Evolutionary conservation across 1,139 yeast genomes (phyloP), one percentile per base, ranked within the genome.

Genomic region (Pichia sp.): DNA sequence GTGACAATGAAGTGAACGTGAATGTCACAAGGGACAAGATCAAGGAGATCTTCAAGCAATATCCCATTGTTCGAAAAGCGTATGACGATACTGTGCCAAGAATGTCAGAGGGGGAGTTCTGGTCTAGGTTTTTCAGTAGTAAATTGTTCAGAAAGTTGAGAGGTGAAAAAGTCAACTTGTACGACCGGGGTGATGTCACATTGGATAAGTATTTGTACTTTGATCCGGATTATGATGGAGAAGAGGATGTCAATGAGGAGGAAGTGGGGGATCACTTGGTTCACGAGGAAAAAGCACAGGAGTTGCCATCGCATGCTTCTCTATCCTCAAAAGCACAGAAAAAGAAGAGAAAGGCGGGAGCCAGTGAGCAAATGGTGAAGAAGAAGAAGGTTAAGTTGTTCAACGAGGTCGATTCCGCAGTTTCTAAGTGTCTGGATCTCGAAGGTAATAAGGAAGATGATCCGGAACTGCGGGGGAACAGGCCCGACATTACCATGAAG

Each of bases 41-140:
- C 64, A 85, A 83, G 58, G 96, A 89, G 61, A 91, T 95, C 30
- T 92, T 93, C 67, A 89, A 86, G 52, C 96, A 95, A 57, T 93
- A 93, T 66, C 99, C 99, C 0, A 81, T 92, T 41, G 95, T 93
- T n/a, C 82, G 88, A 57, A 84, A 81, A 60, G 98, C 98, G 0
- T 93, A 87, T 66, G 83, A 83, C 59, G 99, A 93, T 58, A 83
- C 85, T 58, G 99, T 95, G 2, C 99, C 99, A 0, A 85, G 85
- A 60, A 78, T 93, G 58, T 79, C 81, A 51, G 98, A 92, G 68
- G 93, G 95, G 42, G 96, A 88, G 65, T 93, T 93, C 63, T 93
- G 99, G 99, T 87, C 96, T n/a, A 76, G 98, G 59, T 95, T 93
- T 66, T 93, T 93, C 75, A 85, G 89, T 64, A 90, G 97, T 1